phyloP scores from a whole-genome alignment of 768 basidiomycete genomes.

The Rhodotorula graminis region DNA sequence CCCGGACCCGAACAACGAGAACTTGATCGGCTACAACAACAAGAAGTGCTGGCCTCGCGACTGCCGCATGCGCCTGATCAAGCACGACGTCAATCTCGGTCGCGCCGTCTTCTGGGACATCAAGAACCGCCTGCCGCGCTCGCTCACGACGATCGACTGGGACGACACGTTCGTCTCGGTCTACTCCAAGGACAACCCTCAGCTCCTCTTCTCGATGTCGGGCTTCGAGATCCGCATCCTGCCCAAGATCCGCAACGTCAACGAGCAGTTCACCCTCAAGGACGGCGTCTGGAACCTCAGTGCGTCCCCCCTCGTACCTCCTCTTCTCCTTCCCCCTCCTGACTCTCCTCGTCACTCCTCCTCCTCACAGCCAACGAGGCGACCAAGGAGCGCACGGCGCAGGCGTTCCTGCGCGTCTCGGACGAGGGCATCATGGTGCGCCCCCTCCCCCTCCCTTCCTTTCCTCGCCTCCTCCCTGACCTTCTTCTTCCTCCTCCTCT shows the following conservation, averaged over 20 bases:
- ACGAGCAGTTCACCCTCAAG: slow-evolving; percentile 77
- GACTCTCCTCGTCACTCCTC: slow-evolving; percentile 29
- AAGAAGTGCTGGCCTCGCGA: slow-evolving; percentile 99
- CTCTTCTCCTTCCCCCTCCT: background rate
- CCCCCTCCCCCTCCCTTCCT: background rate
- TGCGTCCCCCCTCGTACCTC: background rate
- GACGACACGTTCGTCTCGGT: slow-evolving; percentile 64
- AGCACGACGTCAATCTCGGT: slow-evolving; percentile 98
- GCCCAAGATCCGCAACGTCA: slow-evolving; percentile 90
- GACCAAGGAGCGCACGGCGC: slow-evolving; percentile 94
- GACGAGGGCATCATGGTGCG: slow-evolving; percentile 50
- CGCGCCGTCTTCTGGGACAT: slow-evolving; percentile 99
- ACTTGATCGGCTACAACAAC: slow-evolving; percentile 96
- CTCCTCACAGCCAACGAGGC: slow-evolving; percentile 69
- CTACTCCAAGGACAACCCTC: slow-evolving; percentile 95
- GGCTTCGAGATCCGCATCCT: slow-evolving; percentile 98
- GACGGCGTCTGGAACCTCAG: slow-evolving; percentile 8
- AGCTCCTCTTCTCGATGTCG: slow-evolving; percentile 94
- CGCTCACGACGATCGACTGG: slow-evolving; percentile 98
- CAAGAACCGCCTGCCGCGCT: slow-evolving; percentile 90
- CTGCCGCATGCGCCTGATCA: slow-evolving; percentile 97
- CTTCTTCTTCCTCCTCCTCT: background rate
- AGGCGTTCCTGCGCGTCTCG: slow-evolving; percentile 95
- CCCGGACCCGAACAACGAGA: slow-evolving; percentile 71
- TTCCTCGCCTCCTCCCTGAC: background rate